These are phyloP conservation scores for Mycosphaerelloides madeirae DNA, from an alignment of 2,329 filamentous ascomycete species.

Conservation along the genomic window DNA sequence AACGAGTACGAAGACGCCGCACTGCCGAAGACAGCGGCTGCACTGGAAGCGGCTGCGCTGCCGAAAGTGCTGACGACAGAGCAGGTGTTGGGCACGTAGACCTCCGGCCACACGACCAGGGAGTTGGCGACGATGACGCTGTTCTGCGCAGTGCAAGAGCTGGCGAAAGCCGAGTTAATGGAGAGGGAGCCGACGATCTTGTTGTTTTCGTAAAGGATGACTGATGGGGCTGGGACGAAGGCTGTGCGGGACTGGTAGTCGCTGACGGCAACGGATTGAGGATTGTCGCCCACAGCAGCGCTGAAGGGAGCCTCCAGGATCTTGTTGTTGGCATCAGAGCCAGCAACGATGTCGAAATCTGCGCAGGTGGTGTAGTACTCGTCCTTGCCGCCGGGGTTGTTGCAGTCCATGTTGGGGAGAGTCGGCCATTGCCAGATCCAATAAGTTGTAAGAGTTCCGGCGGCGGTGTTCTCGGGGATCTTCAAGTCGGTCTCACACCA, in stretches of 20 bases:
- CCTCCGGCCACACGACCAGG: slow-evolving; percentile 18
- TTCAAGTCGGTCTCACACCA: slow-evolving; percentile 78
- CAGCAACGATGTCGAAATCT: slow-evolving; percentile 49
- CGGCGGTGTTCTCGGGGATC: slow-evolving; percentile 62
- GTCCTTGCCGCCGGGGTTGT: slow-evolving; percentile 44
- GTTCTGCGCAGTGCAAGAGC: slow-evolving; percentile 19
- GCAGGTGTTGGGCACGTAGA: slow-evolving; percentile 22
- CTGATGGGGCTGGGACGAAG: slow-evolving; percentile 27
- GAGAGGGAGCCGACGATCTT: slow-evolving; percentile 15
- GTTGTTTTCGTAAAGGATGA: slow-evolving; percentile 20
- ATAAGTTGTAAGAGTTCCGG: slow-evolving; percentile 72
- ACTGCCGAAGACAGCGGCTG: slow-evolving; percentile 7
- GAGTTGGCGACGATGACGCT: slow-evolving; percentile 14
- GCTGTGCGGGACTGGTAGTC: slow-evolving; percentile 40
- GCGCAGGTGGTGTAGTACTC: slow-evolving; percentile 58
- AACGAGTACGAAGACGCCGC: slow-evolving; percentile 15
- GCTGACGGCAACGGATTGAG: slow-evolving; percentile 36
- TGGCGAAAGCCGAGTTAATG: slow-evolving; percentile 18
- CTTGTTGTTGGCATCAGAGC: slow-evolving; percentile 19
- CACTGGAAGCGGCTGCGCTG: slow-evolving; percentile 14
- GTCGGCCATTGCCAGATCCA: slow-evolving; percentile 97
- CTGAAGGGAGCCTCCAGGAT: slow-evolving; percentile 7
- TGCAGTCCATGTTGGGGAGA: slow-evolving; percentile 38
- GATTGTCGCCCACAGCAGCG: slow-evolving; percentile 33
- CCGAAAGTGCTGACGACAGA: slow-evolving; percentile 18